Evolutionary conservation across 1,284 basidiomycete species (phyloP).

Genomic region (Boletellus sp.): DNA sequence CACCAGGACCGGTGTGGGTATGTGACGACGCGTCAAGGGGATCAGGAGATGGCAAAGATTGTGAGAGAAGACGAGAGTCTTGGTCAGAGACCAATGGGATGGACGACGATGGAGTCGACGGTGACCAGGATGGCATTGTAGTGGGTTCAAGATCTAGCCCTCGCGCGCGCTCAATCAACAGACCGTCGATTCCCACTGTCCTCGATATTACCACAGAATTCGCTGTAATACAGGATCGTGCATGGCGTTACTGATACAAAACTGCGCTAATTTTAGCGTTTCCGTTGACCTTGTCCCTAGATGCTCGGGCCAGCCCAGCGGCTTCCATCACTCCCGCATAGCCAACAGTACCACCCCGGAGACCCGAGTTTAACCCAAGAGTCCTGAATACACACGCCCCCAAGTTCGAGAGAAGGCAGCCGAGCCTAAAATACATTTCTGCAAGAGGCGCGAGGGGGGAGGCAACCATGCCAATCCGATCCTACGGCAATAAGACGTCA

Average conservation of each 20-base stretch:
- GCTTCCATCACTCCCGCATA: constrained; percentile 24
- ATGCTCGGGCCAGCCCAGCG: constrained; percentile 13
- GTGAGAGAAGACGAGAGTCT: constrained; percentile 50
- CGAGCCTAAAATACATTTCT: constrained; percentile 36
- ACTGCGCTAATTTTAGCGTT: constrained; percentile 14
- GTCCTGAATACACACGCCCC: constrained; percentile 40
- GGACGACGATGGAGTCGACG: constrained; percentile 30
- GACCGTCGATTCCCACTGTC: too few relatives aligned
- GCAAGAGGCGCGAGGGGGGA: constrained; percentile 48
- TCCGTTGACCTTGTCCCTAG: constrained; percentile 9
- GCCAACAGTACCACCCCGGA: constrained; percentile 19
- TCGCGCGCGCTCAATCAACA: too few relatives aligned
- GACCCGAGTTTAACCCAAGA: constrained; percentile 24
- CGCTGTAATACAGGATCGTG: neutral
- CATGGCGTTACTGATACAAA: neutral
- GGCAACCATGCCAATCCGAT: constrained; percentile 46
- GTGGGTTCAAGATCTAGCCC: too few relatives aligned
- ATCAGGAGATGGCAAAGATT: constrained; percentile 40
- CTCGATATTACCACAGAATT: neutral
- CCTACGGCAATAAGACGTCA: constrained; percentile 32
- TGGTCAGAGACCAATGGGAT: constrained; percentile 19
- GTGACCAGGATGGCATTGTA: constrained; percentile 33
- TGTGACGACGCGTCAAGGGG: constrained; percentile 35
- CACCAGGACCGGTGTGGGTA: constrained; percentile 44
- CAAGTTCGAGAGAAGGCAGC: constrained; percentile 41